Evolutionary conservation across 2,329 filamentous ascomycete species (phyloP), one percentile per base, ranked within the genome.

Genomic region (Colletotrichum cereale): DNA sequence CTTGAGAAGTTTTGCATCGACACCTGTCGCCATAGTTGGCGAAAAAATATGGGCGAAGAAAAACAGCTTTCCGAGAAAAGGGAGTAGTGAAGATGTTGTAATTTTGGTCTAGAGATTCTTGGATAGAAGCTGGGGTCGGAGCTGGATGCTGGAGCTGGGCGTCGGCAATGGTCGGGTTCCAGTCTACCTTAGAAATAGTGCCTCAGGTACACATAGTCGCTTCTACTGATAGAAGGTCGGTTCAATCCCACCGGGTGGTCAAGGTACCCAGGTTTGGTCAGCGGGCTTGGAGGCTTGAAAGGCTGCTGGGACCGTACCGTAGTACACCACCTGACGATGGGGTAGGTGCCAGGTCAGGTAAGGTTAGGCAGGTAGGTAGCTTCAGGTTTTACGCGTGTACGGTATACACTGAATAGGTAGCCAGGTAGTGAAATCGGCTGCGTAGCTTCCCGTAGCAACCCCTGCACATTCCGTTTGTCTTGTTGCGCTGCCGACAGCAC

Each of bases 1-100:
- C 87, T 92, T 93, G 67, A 98, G 85, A 77, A 97, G 89, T 86
- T 97, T 97, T 75, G 93, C 92, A 82, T 98, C 96, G 73, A 96
- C 94, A 75, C 90, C 93, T 66, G 92, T 91, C 76, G 93, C 92
- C 94, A 96, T 96, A 75, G 74, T 85, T 78, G 76, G 70, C 31
- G 18, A 14, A 26, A 18, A 14, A 26, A 18, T 31, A 26, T 18
- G 24, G 38, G 26, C 24, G 36, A 65, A 53, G 64, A 56, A 75
- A 75, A 77, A 29, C 42, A 53, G 31, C 36, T 31, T 21, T 34
- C 55, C 16, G n/a, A 62, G 38, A 53, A 18, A 36, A 62, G 14
- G 38, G 18, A 24, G 34, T 34, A 26, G 8, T 38, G 34, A 55
- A 55, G 60, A 50, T 18, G n/a, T 62, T 56, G 66, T 66, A 53